Percentiles rank a stretch among this genome's conserved stretches.
phyloP scores from a whole-genome alignment of 73 alveolate genomes.

The Paramecium caudatum region DNA sequence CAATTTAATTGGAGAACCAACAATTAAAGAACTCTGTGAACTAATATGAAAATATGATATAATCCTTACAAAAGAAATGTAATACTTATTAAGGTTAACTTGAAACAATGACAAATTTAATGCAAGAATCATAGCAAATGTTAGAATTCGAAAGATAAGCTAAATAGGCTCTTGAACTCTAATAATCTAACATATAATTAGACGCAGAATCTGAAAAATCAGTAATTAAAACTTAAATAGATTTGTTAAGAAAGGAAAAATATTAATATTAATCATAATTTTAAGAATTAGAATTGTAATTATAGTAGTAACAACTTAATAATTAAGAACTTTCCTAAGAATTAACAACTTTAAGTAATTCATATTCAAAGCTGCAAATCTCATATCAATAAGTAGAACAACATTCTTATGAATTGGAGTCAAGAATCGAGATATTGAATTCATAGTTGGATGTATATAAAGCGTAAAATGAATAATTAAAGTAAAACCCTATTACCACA shows the following conservation, averaged over 20 bases:
- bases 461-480: background rate
- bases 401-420: background rate
- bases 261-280: slow-evolving; percentile 32
- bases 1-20: background rate
- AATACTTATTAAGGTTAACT: background rate
- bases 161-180: slow-evolving; percentile 4
- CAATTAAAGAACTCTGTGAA: background rate
- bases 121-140: background rate
- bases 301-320: background rate
- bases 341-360: background rate
- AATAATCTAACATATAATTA: background rate
- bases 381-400: slow-evolving; percentile 1
- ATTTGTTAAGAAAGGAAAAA: slow-evolving; percentile 8
- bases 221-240: slow-evolving; percentile 9
- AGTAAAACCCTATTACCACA: too few relatives aligned
- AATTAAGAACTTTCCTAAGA: slow-evolving; percentile 13
- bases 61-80: background rate
- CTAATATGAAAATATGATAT: slow-evolving; percentile 12
- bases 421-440: background rate
- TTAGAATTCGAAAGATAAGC: slow-evolving; percentile 46
- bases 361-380: background rate
- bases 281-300: background rate
- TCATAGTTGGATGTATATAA: slow-evolving; percentile 8
- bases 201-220: slow-evolving; percentile 49
- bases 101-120: background rate